phyloP scores from a whole-genome alignment of 2,329 filamentous ascomycete genomes.

The Claviceps sp. region DNA sequence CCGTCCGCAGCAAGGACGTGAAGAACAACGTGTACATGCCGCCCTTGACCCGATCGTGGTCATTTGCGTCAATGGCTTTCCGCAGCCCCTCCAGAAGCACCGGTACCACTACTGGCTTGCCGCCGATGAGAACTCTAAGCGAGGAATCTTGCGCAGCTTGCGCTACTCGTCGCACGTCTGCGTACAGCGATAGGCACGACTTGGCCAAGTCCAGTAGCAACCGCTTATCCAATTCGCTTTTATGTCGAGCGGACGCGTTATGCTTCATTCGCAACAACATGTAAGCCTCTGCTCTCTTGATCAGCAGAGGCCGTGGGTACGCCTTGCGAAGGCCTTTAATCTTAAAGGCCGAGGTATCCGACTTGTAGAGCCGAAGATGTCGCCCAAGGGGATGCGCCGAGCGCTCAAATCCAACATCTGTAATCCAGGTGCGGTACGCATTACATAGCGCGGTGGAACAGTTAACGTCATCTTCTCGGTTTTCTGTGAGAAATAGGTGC shows the following conservation, averaged over 20 bases:
- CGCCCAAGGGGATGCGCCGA: constrained; percentile 88
- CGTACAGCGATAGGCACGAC: constrained; percentile 82
- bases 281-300: constrained; percentile 87
- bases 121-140: constrained; percentile 78
- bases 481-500: constrained; percentile 66
- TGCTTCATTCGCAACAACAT: constrained; percentile 88
- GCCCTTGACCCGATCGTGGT: constrained; percentile 89
- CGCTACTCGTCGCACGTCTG: constrained; percentile 87
- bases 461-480: constrained; percentile 89
- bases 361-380: constrained; percentile 68
- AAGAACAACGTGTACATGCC: constrained; percentile 83
- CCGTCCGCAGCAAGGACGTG: constrained; percentile 75
- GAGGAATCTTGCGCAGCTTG: constrained; percentile 89
- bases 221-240: constrained; percentile 78
- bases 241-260: constrained; percentile 76
- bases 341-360: constrained; percentile 86
- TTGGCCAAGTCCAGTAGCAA: constrained; percentile 78
- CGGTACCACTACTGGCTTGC: constrained; percentile 78
- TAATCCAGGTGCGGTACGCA: constrained; percentile 91
- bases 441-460: constrained; percentile 90
- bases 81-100: constrained; percentile 69
- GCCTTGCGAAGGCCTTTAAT: constrained; percentile 83
- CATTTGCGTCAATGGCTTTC: constrained; percentile 61
- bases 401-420: constrained; percentile 90
- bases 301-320: constrained; percentile 82